phyloP scores from a whole-genome alignment of 2,329 filamentous ascomycete species.

The Monosporascus sp. region DNA sequence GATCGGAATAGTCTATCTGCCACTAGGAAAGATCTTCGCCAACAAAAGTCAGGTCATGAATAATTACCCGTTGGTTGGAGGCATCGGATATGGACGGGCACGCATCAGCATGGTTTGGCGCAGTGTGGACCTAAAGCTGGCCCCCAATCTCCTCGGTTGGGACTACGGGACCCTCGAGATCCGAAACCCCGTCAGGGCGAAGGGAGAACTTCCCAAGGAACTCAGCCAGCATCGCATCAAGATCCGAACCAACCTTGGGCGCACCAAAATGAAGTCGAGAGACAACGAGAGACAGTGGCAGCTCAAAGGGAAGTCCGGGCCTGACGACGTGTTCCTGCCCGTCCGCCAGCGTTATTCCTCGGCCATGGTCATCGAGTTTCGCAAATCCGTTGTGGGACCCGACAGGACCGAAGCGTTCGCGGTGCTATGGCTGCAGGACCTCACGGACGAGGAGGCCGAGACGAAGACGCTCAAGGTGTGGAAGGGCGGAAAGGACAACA shows the following conservation, averaged over 20 bases:
- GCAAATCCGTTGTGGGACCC: slow-evolving; percentile 45
- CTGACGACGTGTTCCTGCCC: slow-evolving; percentile 44
- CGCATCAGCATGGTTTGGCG: slow-evolving; percentile 70
- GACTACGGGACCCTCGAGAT: slow-evolving; percentile 67
- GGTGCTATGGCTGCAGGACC: slow-evolving; percentile 64
- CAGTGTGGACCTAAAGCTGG: slow-evolving; percentile 58
- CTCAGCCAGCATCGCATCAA: slow-evolving; percentile 50
- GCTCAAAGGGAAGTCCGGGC: slow-evolving; percentile 35
- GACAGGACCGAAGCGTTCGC: slow-evolving; percentile 57
- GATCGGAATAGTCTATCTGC: slow-evolving; percentile 65
- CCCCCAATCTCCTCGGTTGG: slow-evolving; percentile 58
- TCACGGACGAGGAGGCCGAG: slow-evolving; percentile 60
- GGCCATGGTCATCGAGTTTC: slow-evolving; percentile 52
- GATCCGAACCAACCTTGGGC: slow-evolving; percentile 51
- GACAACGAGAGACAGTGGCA: slow-evolving; percentile 42
- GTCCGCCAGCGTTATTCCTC: slow-evolving; percentile 58
- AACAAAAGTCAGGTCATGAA: slow-evolving; percentile 60
- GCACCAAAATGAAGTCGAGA: slow-evolving; percentile 52
- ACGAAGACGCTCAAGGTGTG: slow-evolving; percentile 57
- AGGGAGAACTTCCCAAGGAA: slow-evolving; percentile 41
- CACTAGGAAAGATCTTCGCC: slow-evolving; percentile 55
- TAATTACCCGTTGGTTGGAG: slow-evolving; percentile 63
- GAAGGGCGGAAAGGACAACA: slow-evolving; percentile 54
- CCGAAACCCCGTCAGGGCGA: slow-evolving; percentile 43
- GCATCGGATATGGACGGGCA: slow-evolving; percentile 65